Base-by-base conservation (phyloP, 2,329 filamentous ascomycete genomes). In the Neoarthrinium moseri region DNA sequence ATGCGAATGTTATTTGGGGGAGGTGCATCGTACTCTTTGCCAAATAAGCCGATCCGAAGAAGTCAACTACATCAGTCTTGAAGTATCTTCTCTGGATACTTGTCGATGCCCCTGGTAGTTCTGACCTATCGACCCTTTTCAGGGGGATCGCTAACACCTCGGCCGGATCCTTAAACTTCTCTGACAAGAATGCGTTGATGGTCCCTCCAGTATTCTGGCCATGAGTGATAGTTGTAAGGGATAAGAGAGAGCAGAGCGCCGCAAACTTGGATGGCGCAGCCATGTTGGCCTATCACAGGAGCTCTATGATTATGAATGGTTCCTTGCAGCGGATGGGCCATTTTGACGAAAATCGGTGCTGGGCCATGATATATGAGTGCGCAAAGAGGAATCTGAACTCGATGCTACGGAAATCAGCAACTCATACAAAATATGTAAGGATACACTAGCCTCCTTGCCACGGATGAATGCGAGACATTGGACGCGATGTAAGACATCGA, bases 21-120 rank as follows among this genome's bases (percentile, higher is more conserved):
- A 11, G 13, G 17, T 21, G 45, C 30, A 40, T 29, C 56, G 30
- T 53, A 63, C 62, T 34, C 46, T 63, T 55, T 20, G 58, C 61
- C 11, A 64, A 46, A 49, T 63, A 65, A 8, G 62, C 61, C 22
- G 61, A 59, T 6, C 62, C 61, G 17, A 56, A 61, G 6, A 61
- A 56, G 2, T 54, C 59, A 15, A 59, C 37, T 1, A 62, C 51
- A 23, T 63, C 56, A 5, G 60, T 52, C 29, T 53, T 56, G 35
- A 61, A 59, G 34, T 56, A 60, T 15, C 62, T 51, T 34, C 36
- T 56, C 6, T 52, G 53, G 8, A 63, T 24, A 38, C 58, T 62
- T 17, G 59, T 57, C 22, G 59, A 57, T 38, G 45, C 52, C 18
- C 56, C 43, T 6, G 22, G 33, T 11, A 35, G 18, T 11, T 56